phyloP scores from a whole-genome alignment of 1,139 yeast genomes.

The Debaryomycetaceae sp. region DNA sequence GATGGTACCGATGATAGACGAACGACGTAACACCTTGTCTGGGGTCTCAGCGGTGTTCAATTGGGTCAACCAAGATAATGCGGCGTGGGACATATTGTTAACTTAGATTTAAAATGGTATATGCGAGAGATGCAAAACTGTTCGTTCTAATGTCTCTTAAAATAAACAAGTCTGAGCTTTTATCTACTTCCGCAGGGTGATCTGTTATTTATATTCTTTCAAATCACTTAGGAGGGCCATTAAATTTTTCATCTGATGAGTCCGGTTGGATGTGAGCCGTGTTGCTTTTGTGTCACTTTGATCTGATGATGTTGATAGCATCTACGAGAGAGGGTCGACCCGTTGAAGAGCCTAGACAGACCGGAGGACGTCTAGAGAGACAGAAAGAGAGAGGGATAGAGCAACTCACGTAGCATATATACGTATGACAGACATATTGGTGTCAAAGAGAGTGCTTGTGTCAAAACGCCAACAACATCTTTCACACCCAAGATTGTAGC shows the following conservation, averaged over 20 bases:
- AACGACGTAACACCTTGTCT: conserved; percentile 83
- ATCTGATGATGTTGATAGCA: background rate
- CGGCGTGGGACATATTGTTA: conserved; percentile 24
- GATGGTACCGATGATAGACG: conserved; percentile 96
- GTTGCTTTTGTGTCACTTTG: conserved; percentile 4
- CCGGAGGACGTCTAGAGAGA: no score
- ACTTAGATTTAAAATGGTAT: background rate
- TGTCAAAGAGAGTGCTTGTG: no score
- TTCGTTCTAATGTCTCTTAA: background rate
- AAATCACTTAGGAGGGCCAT: background rate
- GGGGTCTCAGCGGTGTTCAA: conserved; percentile 79
- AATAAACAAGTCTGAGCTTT: background rate
- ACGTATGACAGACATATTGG: no score
- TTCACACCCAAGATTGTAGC: no score
- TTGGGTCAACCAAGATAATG: conserved; percentile 72
- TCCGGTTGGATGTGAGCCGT: conserved; percentile 8
- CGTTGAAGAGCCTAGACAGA: no score
- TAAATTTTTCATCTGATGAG: conserved; percentile 2
- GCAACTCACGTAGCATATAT: no score
- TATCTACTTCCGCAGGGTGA: background rate
- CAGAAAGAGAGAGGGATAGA: no score
- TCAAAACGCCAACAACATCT: no score
- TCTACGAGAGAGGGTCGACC: background rate
- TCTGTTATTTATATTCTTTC: background rate
- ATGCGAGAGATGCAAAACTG: background rate